Conservation (phyloP, 345 rosid genomes). For the Arabidopsis suecica region DNA sequence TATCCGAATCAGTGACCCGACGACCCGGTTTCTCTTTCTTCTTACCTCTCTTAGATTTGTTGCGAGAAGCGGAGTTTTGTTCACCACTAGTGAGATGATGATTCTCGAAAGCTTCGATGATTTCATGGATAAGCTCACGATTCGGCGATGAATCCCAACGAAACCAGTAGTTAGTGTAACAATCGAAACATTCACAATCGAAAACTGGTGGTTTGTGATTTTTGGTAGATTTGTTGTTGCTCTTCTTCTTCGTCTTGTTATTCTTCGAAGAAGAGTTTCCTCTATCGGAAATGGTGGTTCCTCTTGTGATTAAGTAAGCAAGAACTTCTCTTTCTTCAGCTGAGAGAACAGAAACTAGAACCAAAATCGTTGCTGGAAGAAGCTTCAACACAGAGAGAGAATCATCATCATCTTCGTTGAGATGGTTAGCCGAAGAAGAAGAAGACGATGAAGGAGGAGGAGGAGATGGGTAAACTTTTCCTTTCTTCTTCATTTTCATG, state of each 20-base stretch:
- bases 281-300: conserved; percentile 44
- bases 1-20: conserved; percentile 30
- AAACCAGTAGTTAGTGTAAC: conserved; percentile 87
- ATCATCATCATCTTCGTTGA: conserved; percentile 55
- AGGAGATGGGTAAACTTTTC: conserved; percentile 82
- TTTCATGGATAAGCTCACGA: conserved; percentile 80
- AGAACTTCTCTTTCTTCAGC: conserved; percentile 80
- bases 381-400: conserved; percentile 62
- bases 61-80: conserved; percentile 32
- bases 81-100: conserved; percentile 50
- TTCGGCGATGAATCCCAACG: conserved; percentile 91
- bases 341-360: conserved; percentile 71
- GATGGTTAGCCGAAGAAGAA: conserved; percentile 19
- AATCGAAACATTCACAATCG: conserved; percentile 85
- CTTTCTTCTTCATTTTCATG: conserved; percentile 89
- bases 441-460: conserved; percentile 29
- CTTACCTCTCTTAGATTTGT: conserved; percentile 52
- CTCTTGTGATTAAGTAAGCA: conserved; percentile 80
- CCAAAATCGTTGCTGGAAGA: conserved; percentile 73
- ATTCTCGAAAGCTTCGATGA: conserved; percentile 86
- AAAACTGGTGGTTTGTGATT: conserved; percentile 57
- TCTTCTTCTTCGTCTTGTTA: conserved; percentile 49
- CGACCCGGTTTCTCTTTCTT: conserved; percentile 53
- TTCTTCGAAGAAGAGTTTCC: conserved; percentile 39
- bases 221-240: conserved; percentile 33